These are phyloP conservation scores for Leishmania braziliensis DNA, from an alignment of 208 protist species.

Conservation along the genomic window DNA sequence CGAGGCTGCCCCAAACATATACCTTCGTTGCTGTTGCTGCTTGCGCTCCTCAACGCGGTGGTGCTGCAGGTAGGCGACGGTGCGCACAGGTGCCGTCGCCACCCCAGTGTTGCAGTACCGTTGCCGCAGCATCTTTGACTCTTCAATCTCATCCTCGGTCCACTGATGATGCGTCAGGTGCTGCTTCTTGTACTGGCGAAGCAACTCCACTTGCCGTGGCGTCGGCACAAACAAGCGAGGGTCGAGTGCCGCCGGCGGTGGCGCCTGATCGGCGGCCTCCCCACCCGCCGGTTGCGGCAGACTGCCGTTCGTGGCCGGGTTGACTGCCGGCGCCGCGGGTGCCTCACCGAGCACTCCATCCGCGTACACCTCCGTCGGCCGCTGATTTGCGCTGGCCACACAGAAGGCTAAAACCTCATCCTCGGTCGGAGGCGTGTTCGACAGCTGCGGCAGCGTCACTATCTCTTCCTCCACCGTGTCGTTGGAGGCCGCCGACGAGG, in stretches of 20 bases:
- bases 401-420: slow-evolving; percentile 71
- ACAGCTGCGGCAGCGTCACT: slow-evolving; percentile 57
- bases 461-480: slow-evolving; percentile 40
- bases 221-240: slow-evolving; percentile 53
- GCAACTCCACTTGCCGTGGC: slow-evolving; percentile 37
- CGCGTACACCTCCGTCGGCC: slow-evolving; percentile 33
- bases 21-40: slow-evolving; percentile 7
- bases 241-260: slow-evolving; percentile 12
- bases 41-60: slow-evolving; percentile 25
- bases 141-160: slow-evolving; percentile 52
- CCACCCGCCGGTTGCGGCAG: not conserved
- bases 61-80: slow-evolving; percentile 31
- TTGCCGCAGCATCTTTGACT: slow-evolving; percentile 41
- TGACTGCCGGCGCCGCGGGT: not conserved
- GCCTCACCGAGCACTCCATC: slow-evolving; percentile 29
- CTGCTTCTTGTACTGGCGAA: slow-evolving; percentile 43
- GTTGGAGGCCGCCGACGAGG: not conserved
- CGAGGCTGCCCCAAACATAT: not conserved
- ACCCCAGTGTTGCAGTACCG: slow-evolving; percentile 31
- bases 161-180: slow-evolving; percentile 50
- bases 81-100: slow-evolving; percentile 41
- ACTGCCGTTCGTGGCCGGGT: not conserved
- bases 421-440: slow-evolving; percentile 50
- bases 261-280: not conserved
- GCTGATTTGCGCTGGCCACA: slow-evolving; percentile 24